Conservation (phyloP, 192 early-diverging fungal genomes). For the Linnemannia zychae region DNA sequence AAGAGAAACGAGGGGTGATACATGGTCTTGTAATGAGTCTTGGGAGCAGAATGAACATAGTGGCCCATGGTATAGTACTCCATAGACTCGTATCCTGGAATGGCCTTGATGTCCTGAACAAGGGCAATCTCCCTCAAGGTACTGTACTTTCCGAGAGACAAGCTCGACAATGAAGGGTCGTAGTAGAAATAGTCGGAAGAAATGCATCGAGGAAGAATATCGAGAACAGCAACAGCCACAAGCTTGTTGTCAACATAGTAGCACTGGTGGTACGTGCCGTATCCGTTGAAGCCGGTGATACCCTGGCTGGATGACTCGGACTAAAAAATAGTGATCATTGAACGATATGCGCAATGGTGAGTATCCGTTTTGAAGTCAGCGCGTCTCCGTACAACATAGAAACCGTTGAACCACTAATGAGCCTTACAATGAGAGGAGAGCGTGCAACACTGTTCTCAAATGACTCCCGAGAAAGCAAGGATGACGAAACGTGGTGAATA, state of each 20-base stretch:
- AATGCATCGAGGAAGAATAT: slow-evolving; percentile 88
- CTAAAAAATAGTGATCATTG: slow-evolving; percentile 13
- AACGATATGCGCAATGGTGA: background rate
- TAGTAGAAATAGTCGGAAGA: slow-evolving; percentile 97
- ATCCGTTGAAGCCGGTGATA: slow-evolving; percentile 53
- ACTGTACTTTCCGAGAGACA: slow-evolving; percentile 89
- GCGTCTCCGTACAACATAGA: background rate
- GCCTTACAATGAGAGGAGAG: slow-evolving; percentile 72
- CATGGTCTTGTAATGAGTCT: slow-evolving; percentile 94
- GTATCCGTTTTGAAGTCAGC: background rate
- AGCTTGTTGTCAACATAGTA: slow-evolving; percentile 87
- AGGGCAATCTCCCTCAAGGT: slow-evolving; percentile 88
- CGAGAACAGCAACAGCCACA: slow-evolving; percentile 90
- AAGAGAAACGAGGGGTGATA: slow-evolving; percentile 88
- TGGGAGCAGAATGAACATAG: slow-evolving; percentile 89
- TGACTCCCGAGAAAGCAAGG: slow-evolving; percentile 63
- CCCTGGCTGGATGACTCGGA: slow-evolving; percentile 1
- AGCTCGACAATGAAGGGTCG: slow-evolving; percentile 80
- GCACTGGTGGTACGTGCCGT: slow-evolving; percentile 92
- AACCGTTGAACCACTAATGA: background rate
- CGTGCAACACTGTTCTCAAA: slow-evolving; percentile 82
- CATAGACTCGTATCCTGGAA: slow-evolving; percentile 61
- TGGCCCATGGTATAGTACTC: slow-evolving; percentile 95
- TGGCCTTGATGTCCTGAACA: slow-evolving; percentile 62
- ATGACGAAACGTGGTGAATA: slow-evolving; percentile 80